Conservation (phyloP, 108 stramenopile species). For the Hondaea fermentalgiana region DNA sequence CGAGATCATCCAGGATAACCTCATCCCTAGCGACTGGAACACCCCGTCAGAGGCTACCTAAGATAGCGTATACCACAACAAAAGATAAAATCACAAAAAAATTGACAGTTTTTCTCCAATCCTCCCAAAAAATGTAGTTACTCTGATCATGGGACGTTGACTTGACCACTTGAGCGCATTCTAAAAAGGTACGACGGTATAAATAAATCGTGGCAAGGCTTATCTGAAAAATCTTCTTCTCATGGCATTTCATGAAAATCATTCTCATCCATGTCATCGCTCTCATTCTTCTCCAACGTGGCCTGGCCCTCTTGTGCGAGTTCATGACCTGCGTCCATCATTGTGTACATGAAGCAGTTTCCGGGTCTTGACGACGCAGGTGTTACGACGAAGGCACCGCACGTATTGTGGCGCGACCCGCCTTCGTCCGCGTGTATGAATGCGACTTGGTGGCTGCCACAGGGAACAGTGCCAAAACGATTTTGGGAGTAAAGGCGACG, state of each 20-base stretch:
- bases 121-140: too few relatives aligned
- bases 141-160: too few relatives aligned
- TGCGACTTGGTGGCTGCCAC: background rate
- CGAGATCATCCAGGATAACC: slow-evolving; percentile 81
- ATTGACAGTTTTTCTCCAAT: too few relatives aligned
- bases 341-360: background rate
- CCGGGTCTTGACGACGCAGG: background rate
- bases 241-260: too few relatives aligned
- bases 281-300: too few relatives aligned
- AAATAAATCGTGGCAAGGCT: too few relatives aligned
- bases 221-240: too few relatives aligned
- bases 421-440: background rate
- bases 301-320: too few relatives aligned
- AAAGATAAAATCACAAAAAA: too few relatives aligned
- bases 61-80: background rate
- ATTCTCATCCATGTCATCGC: too few relatives aligned
- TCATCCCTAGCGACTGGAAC: background rate
- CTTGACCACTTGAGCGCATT: too few relatives aligned
- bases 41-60: background rate
- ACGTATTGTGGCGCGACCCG: background rate
- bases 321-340: background rate
- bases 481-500: background rate
- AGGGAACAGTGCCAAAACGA: background rate
- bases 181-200: too few relatives aligned
- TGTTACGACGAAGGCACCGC: background rate